Evolutionary conservation across 179 eudicot genomes (phyloP), one percentile per base, ranked within the genome.

Genomic region (Spinacia oleracea): DNA sequence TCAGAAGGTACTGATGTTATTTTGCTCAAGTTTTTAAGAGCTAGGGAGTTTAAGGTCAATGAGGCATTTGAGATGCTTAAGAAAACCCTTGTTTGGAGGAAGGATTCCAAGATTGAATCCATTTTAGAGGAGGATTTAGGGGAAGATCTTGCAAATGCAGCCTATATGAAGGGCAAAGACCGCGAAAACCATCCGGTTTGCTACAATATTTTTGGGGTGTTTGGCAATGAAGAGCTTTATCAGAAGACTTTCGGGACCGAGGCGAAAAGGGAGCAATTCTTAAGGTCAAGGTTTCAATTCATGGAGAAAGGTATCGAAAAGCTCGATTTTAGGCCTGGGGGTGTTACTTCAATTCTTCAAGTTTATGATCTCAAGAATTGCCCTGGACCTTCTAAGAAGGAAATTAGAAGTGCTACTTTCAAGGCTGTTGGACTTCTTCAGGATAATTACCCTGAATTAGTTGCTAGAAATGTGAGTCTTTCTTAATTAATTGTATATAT

Each of bases 401-500:
- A 91, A 73, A 84, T 89, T 38, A 82, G 91, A 73, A 72, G 58
- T 64, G 88, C 91, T 20, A 88, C 90, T 16, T 86, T 70, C 59
- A 88, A 85, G 71, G 90, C 89, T 53, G 51, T 92, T 69, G 86
- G 55, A 0, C 74, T 91, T 70, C 87, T 94, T 1, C 96, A 94
- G 79, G 96, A 94, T 65, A 91, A 94, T 77, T 92, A 92, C 74
- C 97, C 96, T 40, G 98, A 94, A 74, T 87, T 94, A 65, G 94
- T 94, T 40, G 87, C 88, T n/a, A 89, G 80, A 84, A 89, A 94
- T 81, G 98, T 94, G 74, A 81, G 90, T 79, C 40, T 56, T 60
- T 56, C 10, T n/a, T 56, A 14, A 8, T 5, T 53, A 40, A n/a
- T 25, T 11, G 10, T 45, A 23, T 23, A 7, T 72, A 31, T n/a